Evolutionary conservation across 1,284 basidiomycete genomes (phyloP).

Genomic region (Cutaneotrichosporon spelunceum): DNA sequence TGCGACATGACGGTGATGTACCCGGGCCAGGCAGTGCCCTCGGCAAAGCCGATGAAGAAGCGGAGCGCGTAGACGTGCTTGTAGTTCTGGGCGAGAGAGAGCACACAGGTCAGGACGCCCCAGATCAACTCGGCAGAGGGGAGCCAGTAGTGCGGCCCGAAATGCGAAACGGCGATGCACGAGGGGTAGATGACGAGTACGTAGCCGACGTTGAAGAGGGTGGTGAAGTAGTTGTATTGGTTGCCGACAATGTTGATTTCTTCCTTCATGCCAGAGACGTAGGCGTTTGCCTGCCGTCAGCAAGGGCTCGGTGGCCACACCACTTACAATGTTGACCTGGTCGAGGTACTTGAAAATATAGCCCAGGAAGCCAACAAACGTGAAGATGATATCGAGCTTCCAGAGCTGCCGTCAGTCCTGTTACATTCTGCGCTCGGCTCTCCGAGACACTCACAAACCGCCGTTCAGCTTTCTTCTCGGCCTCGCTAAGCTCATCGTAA

Average conservation of each 20-base stretch:
- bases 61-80: constrained; percentile 18
- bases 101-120: constrained; percentile 19
- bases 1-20: constrained; percentile 19
- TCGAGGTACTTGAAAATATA: constrained; percentile 27
- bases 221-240: constrained; percentile 29
- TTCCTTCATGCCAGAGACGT: constrained; percentile 30
- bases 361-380: constrained; percentile 16
- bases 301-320: neutral
- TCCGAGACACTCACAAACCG: constrained; percentile 6
- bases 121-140: constrained; percentile 16
- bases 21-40: constrained; percentile 21
- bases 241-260: constrained; percentile 36
- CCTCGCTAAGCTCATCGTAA: constrained; percentile 12
- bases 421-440: neutral
- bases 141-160: constrained; percentile 18
- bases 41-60: constrained; percentile 29
- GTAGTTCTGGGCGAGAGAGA: constrained; percentile 11
- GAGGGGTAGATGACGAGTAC: constrained; percentile 17
- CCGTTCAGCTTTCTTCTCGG: constrained; percentile 14
- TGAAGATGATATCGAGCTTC: constrained; percentile 22
- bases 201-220: constrained; percentile 23
- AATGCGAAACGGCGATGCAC: constrained; percentile 12
- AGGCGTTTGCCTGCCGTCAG: constrained; percentile 25
- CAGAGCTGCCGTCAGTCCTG: constrained; percentile 10
- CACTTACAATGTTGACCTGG: constrained; percentile 27